Evolutionary conservation across 345 rosid genomes (phyloP), one percentile per base, ranked within the genome.

Genomic region (Psidium friedrichsthalianum): DNA sequence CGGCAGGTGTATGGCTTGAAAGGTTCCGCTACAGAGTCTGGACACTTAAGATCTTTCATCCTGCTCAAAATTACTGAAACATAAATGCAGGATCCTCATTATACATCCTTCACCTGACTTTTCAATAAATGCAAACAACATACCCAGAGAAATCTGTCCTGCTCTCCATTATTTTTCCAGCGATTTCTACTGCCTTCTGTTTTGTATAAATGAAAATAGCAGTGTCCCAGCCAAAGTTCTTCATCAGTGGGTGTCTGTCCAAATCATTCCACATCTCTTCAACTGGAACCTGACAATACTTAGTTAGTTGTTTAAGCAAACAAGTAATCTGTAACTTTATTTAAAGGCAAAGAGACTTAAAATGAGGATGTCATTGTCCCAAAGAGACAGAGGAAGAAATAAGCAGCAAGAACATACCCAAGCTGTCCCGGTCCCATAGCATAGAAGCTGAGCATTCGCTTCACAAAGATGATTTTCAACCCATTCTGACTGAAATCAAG

Each of bases 31-130:
- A 93, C 49, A 22, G 84, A 85, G 80, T 95, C 95, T 53, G 98
- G 97, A 88, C 98, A 96, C 88, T 93, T 96, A 87, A 94, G 89
- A 90, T 94, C 98, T 59, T 86, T 90, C 58, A 85, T 89, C 91
- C 98, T 96, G 85, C 61, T 64, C 25, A 83, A 56, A 36, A 49
- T 53, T 59, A 20, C 51, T n/a, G 85, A 59, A 56, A 76, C 58
- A 56, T 57, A 22, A 51, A 59, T 85, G 82, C 74, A 86, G 85
- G 85, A 86, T 85, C 40, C 74, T 84, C 49, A 27, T 27, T 36
- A 47, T 51, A 84, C 25, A 47, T 21, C 21, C 56, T 61, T 64
- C 53, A 25, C 11, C 29, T 53, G 40, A 29, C 53, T 24, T 29
- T 53, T 51, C 44, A 29, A 40, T 21, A 9, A 55, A 49, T 10